phyloP scores from a whole-genome alignment of 257 asterid species.

The Anisodus tanguticus region DNA sequence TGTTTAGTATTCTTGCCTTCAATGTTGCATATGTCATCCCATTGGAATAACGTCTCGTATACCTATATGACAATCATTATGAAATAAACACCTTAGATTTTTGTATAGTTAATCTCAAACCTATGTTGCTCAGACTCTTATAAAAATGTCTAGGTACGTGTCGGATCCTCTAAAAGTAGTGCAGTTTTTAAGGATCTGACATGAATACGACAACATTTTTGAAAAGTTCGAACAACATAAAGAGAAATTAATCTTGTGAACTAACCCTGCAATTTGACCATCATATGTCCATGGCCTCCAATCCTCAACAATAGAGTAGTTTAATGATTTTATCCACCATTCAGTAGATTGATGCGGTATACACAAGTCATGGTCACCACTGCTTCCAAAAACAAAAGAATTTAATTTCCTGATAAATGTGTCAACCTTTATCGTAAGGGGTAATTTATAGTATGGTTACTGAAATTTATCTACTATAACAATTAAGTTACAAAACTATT shows the following conservation, averaged over 20 bases:
- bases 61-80: slow-evolving; percentile 30
- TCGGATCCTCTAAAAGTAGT: not conserved
- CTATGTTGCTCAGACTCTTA: no score
- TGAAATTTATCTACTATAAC: no score
- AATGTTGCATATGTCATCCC: slow-evolving; percentile 45
- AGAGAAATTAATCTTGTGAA: not conserved
- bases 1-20: slow-evolving; percentile 34
- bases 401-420: no score
- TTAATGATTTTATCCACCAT: slow-evolving; percentile 42
- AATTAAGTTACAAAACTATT: no score
- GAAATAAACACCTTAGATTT: not conserved
- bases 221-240: no score
- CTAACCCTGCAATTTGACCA: slow-evolving; percentile 49
- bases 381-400: not conserved
- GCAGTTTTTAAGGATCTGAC: not conserved
- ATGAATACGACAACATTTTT: no score
- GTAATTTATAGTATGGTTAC: no score
- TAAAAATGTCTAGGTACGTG: no score
- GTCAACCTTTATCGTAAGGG: not conserved
- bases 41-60: slow-evolving; percentile 40
- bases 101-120: not conserved
- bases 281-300: slow-evolving; percentile 42
- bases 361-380: slow-evolving; percentile 46
- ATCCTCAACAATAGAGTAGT: slow-evolving; percentile 36
- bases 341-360: slow-evolving; percentile 37